Percentiles rank a stretch among this genome's conserved stretches.
Conservation (phyloP, 352 stramenopile species). For the Pythium volutum region DNA sequence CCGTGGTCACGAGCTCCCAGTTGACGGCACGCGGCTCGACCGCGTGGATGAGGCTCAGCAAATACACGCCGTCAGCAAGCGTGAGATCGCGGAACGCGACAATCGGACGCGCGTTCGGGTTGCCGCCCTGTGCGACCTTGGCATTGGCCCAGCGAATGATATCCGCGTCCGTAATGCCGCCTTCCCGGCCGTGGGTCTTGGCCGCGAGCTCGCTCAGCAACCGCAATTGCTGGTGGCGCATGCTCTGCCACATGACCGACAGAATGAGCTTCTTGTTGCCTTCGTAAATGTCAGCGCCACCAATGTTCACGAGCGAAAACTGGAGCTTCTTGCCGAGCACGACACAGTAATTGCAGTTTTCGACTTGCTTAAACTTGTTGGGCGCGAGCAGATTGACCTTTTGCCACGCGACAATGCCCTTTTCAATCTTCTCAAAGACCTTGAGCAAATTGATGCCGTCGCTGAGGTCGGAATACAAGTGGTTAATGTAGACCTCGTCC, state of each 20-base stretch:
- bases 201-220: constrained; percentile 61
- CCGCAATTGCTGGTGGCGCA: constrained; percentile 90
- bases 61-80: constrained; percentile 77
- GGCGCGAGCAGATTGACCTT: constrained; percentile 86
- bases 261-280: constrained; percentile 92
- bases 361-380: constrained; percentile 90
- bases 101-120: constrained; percentile 63
- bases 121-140: constrained; percentile 76
- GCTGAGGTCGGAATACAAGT: constrained; percentile 88
- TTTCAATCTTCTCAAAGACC: constrained; percentile 88
- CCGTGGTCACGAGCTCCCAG: constrained; percentile 81
- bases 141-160: constrained; percentile 83
- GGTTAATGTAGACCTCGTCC: constrained; percentile 86
- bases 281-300: constrained; percentile 90
- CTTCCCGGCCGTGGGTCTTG: constrained; percentile 22
- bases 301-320: constrained; percentile 90
- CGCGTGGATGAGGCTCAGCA: constrained; percentile 85
- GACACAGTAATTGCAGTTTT: constrained; percentile 90
- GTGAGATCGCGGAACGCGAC: constrained; percentile 78
- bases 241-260: constrained; percentile 93
- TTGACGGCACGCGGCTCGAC: constrained; percentile 88
- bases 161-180: constrained; percentile 70
- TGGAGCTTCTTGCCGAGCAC: constrained; percentile 86
- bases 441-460: constrained; percentile 90
- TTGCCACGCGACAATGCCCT: constrained; percentile 85